Conservation (phyloP, 345 rosid genomes). For the Bruguiera sexangula region DNA sequence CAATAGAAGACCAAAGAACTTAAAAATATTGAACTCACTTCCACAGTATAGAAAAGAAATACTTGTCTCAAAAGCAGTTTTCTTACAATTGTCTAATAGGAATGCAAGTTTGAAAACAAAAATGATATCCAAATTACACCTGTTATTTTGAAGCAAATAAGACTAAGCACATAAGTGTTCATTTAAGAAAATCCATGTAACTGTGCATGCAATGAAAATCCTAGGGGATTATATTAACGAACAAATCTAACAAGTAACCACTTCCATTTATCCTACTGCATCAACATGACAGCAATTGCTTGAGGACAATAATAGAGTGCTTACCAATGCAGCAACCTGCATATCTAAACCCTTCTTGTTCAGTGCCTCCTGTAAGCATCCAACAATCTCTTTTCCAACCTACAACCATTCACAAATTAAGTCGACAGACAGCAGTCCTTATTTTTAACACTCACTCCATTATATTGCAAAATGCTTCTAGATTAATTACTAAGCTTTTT, state of each 20-base stretch:
- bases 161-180: too few species aligned
- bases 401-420: slow-evolving; percentile 26
- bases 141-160: too few species aligned
- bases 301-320: slow-evolving; percentile 13
- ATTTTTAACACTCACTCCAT: background rate
- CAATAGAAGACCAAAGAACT: too few species aligned
- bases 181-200: background rate
- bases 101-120: too few species aligned
- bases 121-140: too few species aligned
- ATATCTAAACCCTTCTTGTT: slow-evolving; percentile 57
- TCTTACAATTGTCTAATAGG: too few species aligned
- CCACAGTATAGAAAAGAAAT: too few species aligned
- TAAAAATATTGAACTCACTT: too few species aligned
- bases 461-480: background rate
- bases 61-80: too few species aligned
- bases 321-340: slow-evolving; percentile 69
- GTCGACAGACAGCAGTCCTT: background rate
- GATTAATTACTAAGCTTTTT: background rate
- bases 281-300: background rate
- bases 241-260: background rate
- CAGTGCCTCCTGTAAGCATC: slow-evolving; percentile 58
- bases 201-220: background rate
- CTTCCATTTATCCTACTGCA: background rate
- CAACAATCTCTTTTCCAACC: slow-evolving; percentile 76
- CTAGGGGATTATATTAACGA: background rate